Base-by-base conservation (phyloP, 2,329 filamentous ascomycete genomes). In the Cercospora sp. region DNA sequence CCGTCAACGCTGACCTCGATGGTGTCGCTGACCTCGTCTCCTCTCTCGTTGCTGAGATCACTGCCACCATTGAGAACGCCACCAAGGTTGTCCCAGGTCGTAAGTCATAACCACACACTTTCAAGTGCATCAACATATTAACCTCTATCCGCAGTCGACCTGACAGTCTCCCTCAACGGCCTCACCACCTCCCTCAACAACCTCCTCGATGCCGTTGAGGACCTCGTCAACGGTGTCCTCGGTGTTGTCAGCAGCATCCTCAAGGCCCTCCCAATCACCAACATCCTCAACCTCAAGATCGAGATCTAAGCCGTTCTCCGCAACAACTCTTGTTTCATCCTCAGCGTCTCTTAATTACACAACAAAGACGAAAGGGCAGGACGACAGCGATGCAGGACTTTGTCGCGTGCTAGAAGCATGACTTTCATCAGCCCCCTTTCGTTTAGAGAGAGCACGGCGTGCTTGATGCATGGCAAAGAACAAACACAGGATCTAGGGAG, bases 171-270 rank as follows among this genome's bases (percentile, higher is more conserved):
- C 18, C 53, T 67, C 42, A 59, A 51, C 23, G 18, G 20, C 30
- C 61, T 72, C 33, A 65, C 68, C 36, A 33, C 31, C 20, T 16
- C 64, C 42, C 26, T 70, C 64, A 58, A 57, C 36, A 48, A 30
- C 48, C 64, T 72, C 65, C 64, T 72, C 61, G 59, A 23, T 42
- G 58, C 64, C 26, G 59, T 69, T n/a, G 65, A 71, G 45, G 48
- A 39, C 30, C 57, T 71, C 45, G 61, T 67, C 36, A 62, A 59
- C n/a, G 66, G 66, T 28, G 62, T 61, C n/a, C 51, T 60, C 20
- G 18, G 33, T 39, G 36, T 59, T 45, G 64, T 71, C 51, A 63
- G 59, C 36, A 64, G 65, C 67, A 51, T 69, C 39, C 63, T 71
- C 59, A 60, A 64, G 62, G 53, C 13, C 39, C 20, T 65, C 18